Evolutionary conservation across 768 basidiomycete species (phyloP), one percentile per base, ranked within the genome.

Genomic region (Pisolithus microcarpus): DNA sequence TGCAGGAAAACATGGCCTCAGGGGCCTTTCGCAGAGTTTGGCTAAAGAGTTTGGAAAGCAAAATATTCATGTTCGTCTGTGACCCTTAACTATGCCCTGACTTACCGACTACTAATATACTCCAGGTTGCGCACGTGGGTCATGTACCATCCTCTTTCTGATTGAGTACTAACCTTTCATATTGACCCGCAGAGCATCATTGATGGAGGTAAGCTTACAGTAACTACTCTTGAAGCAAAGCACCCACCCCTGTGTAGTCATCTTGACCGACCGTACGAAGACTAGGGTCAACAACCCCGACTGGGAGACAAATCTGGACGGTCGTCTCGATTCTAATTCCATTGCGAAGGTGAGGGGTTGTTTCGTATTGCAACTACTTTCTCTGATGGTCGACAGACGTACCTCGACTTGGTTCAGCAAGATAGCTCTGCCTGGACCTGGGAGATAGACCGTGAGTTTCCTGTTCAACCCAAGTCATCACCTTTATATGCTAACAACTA

Each of bases 361-460:
- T 2, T 46, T n/a, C 39, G 21, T 24, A 52, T 13, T 34, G 0
- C 10, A 11, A 10, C 34, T 11, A 6, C 4, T 16, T 3, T 23
- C 23, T 42, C 13, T 18, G 39, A 50, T 56, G 21, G 2, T 40
- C 30, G 19, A 31, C 54, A 88, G 86, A 68, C 81, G 1, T 87
- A 87, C 58, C 66, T 85, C 31, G 78, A 77, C 60, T 78, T 90
- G 18, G 76, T 71, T 7, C 76, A 80, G 46, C 87, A 88, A 66
- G 83, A 85, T 48, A 74, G 78, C 26, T 84, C 84, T 38, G 77
- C 83, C 6, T 85, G 78, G 83, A 82, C 84, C 8, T 90, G 85
- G 85, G 87, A 89, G 61, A 72, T 90, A 26, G 87, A 89, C 55
- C 70, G 86, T 87, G 60, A 71, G 85, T 69, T 3, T 46, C 18